Base-by-base conservation (phyloP, 2,329 filamentous ascomycete species). In the Arthrobotrys entomopaga region DNA sequence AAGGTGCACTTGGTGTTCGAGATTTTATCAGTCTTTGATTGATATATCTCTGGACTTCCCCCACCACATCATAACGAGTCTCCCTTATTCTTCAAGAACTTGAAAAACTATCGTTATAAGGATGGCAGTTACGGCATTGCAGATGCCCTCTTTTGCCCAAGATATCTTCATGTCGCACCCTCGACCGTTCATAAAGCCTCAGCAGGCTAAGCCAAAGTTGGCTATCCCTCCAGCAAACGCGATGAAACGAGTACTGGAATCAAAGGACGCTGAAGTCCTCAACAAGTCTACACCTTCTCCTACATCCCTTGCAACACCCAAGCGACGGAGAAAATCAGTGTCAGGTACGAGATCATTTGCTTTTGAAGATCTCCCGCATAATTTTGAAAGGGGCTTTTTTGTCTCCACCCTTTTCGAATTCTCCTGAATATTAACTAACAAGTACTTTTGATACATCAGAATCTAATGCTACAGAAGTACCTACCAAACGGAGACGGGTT, bases 91-190 rank as follows among this genome's bases (percentile, higher is more conserved):
- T 65, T 29, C 46, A 26, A 16, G 2, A 34, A 34, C 29, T 34
- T 7, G 29, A 3, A 34, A 26, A 34, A 34, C 29, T n/a, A 11
- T 13, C 49, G 29, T 61, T 38, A 65, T 73, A 73, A 65, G 65
- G 65, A 73, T 73, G 69, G 69, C 69, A 65, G 69, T 61, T 46
- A 61, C 69, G 58, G 56, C 61, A 60, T 58, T 73, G 61, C 69
- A 73, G 46, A 73, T 73, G 69, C 69, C 69, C 40, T 73, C 69
- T 56, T 54, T 65, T 5, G 40, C 69, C 61, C 50, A 40, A 60
- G 54, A 65, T 60, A 73, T 73, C 22, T 73, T 65, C 56, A 66
- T 73, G 69, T 53, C 67, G 48, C 69, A 73, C 50, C 24, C 60
- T 42, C 54, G 61, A 65, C 6, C 49, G 22, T 66, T 61, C 40